phyloP scores from a whole-genome alignment of 2,329 filamentous ascomycete genomes.

The Trichophaea hybrida region DNA sequence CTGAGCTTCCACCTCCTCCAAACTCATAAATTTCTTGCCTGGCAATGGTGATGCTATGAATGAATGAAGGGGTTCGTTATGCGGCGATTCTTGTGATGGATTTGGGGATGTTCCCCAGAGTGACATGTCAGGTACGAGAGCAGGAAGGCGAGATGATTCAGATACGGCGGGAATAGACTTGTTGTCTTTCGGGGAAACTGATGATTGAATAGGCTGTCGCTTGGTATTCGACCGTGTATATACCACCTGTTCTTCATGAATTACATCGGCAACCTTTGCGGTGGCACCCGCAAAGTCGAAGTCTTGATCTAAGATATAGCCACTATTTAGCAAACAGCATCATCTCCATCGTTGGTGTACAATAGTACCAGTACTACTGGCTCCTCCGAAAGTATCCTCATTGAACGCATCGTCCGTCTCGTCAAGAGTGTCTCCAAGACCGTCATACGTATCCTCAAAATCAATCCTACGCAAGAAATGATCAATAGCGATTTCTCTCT shows the following conservation, averaged over 20 bases:
- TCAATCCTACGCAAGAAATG: slow-evolving; percentile 45
- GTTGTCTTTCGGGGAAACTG: slow-evolving; percentile 44
- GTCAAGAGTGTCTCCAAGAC: slow-evolving; percentile 75
- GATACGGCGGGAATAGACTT: slow-evolving; percentile 82
- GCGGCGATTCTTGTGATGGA: slow-evolving; percentile 27
- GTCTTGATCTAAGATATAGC: slow-evolving; percentile 52
- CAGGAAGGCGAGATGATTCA: slow-evolving; percentile 65
- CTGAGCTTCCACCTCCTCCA: slow-evolving; percentile 92
- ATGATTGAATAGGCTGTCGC: slow-evolving; percentile 30
- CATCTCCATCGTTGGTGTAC: not conserved
- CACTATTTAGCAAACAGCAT: not conserved
- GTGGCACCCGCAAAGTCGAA: slow-evolving; percentile 96
- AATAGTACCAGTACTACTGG: slow-evolving; percentile 32
- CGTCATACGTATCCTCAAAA: slow-evolving; percentile 96
- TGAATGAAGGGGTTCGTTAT: not conserved
- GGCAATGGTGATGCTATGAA: slow-evolving; percentile 23
- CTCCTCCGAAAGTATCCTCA: slow-evolving; percentile 74
- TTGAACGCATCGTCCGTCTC: slow-evolving; percentile 92
- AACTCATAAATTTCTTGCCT: slow-evolving; percentile 69
- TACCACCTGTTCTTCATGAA: slow-evolving; percentile 80
- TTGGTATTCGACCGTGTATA: slow-evolving; percentile 59
- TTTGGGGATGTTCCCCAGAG: slow-evolving; percentile 53
- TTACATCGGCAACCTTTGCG: slow-evolving; percentile 67
- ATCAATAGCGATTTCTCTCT: slow-evolving; percentile 25
- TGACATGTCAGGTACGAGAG: slow-evolving; percentile 81